A percentile compares a stretch with the other conserved stretches of the same genome.
These are phyloP conservation scores for Aureobasidium subglaciale DNA, from an alignment of 2,329 filamentous ascomycete species.

Conservation along the genomic window DNA sequence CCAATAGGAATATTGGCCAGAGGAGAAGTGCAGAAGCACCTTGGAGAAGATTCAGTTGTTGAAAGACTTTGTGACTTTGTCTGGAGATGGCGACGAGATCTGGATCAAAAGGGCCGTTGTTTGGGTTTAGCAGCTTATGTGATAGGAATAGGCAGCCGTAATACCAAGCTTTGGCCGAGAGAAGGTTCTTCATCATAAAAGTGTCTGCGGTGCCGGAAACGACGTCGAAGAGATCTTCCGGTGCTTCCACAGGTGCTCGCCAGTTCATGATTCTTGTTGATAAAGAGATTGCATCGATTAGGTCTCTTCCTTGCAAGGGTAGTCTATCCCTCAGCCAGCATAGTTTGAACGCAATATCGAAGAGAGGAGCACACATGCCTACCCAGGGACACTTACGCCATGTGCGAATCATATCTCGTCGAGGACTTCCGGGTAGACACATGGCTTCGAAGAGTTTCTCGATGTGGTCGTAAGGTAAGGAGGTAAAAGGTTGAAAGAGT, in stretches of 20 bases:
- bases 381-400: constrained; percentile 11
- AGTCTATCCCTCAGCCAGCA: neutral
- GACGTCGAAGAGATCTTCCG: constrained; percentile 7
- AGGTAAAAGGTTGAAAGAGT: neutral
- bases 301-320: neutral
- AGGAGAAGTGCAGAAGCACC: neutral
- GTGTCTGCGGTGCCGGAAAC: neutral
- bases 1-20: constrained; percentile 2
- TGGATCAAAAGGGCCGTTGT: constrained; percentile 1
- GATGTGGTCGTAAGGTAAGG: constrained; percentile 2
- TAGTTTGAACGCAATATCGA: neutral
- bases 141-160: neutral
- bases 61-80: constrained; percentile 1
- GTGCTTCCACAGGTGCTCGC: neutral
- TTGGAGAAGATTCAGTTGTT: neutral
- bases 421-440: constrained; percentile 8
- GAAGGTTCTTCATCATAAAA: constrained; percentile 8
- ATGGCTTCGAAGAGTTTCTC: neutral
- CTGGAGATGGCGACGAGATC: neutral
- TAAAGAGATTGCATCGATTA: neutral
- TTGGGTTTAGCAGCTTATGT: constrained; percentile 1
- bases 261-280: neutral
- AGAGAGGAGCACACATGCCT: constrained; percentile 8
- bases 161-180: neutral
- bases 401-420: neutral